Base-by-base conservation (phyloP, 2,329 filamentous ascomycete species). In the Sporothrix luriei region DNA sequence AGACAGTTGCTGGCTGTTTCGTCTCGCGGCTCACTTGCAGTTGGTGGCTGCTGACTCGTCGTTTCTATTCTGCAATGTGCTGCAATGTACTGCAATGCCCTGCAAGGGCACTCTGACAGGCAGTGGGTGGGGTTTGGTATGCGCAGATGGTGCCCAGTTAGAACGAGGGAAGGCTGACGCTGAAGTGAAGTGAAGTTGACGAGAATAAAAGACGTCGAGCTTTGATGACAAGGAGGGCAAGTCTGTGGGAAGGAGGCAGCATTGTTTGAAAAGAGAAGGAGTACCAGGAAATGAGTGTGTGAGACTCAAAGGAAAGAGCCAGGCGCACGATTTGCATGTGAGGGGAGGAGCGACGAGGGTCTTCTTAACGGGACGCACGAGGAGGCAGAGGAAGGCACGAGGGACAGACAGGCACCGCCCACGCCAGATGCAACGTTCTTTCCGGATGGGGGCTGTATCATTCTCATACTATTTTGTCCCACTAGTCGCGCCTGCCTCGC, bases 391-490 rank as follows among this genome's bases (percentile, higher is more conserved):
- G 66, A 61, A 65, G 49, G 48, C 29, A 69, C 33, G 38, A 33
- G 54, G 40, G n/a, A 49, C 24, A 48, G n/a, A 59, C 40, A 64
- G 5, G 40, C 40, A 62, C 40, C 19, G 46, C 54, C 46, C 43
- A 55, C 29, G 21, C 38, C 61, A 54, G 57, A 54, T 59, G 57
- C 65, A 64, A 55, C 57, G 26, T 62, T 64, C 61, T 49, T 64
- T 24, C 13, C 13, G 52, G 13, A 33, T 59, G 33, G 38, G n/a
- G 55, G 9, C 7, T 6, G 33, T 33, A n/a, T n/a, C n/a, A n/a
- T n/a, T n/a, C n/a, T n/a, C n/a, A n/a, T n/a, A 7, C 16, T 11
- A 4, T n/a, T 40, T n/a, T 61, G 43, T 59, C 6, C 40, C 52
- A 6, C 14, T 29, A 24, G 52, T 24, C 29, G 11, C 29, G 33